These are phyloP conservation scores for Malassezia slooffiae DNA, from an alignment of 1,284 basidiomycete species.

Conservation along the genomic window DNA sequence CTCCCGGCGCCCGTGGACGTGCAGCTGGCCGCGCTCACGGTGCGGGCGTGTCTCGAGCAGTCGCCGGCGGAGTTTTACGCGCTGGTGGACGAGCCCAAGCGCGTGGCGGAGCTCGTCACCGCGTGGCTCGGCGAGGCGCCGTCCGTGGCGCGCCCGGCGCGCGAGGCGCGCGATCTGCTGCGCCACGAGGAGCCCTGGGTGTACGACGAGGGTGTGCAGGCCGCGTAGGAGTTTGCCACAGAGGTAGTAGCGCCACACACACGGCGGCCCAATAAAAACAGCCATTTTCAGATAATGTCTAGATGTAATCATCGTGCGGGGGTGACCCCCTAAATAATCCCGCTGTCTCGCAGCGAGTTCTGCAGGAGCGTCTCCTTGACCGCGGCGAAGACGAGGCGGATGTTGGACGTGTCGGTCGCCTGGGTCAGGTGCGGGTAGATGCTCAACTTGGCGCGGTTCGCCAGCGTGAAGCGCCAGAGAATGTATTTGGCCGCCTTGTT, in stretches of 20 bases:
- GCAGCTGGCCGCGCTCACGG: conserved; percentile 55
- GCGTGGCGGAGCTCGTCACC: conserved; percentile 62
- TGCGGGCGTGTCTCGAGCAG: conserved; percentile 52
- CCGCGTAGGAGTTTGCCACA: not conserved
- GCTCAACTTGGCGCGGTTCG: conserved; percentile 56
- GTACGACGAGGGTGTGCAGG: conserved; percentile 23
- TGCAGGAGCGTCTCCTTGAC: conserved; percentile 62
- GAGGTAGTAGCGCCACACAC: too few species aligned
- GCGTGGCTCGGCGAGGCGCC: conserved; percentile 63
- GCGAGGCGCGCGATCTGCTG: conserved; percentile 70
- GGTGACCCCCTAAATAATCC: conserved; percentile 8
- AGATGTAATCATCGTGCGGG: too few species aligned
- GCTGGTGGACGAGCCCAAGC: conserved; percentile 54
- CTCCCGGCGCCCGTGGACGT: conserved; percentile 57
- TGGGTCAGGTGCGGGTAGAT: conserved; percentile 51
- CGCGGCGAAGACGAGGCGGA: conserved; percentile 84
- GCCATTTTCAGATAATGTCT: too few species aligned
- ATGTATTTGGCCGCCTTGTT: conserved; percentile 98
- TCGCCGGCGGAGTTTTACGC: conserved; percentile 59
- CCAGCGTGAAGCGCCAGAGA: conserved; percentile 90
- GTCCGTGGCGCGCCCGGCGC: conserved; percentile 66
- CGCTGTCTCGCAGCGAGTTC: conserved; percentile 14
- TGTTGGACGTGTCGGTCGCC: conserved; percentile 55
- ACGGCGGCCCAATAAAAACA: too few species aligned
- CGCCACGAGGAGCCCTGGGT: conserved; percentile 48